Evolutionary conservation across 441 rosid species (phyloP).

Genomic region (Brassica balearica): DNA sequence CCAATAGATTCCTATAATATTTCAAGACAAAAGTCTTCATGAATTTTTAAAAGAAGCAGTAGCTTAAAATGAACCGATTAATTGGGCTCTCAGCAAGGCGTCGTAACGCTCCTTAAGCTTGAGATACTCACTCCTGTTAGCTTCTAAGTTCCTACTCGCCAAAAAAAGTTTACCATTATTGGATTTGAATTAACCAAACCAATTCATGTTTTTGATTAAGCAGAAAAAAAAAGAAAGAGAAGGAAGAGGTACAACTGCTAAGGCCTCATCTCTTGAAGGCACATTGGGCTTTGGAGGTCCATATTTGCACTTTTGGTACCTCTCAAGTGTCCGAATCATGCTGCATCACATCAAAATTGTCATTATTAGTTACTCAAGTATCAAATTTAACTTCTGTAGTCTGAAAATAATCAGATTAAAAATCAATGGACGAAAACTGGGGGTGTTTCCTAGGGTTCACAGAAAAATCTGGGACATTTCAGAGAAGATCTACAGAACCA

Average conservation of each 20-base stretch:
- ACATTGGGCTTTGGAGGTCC: conserved; percentile 88
- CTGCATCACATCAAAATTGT: conserved; percentile 38
- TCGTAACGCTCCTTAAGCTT: conserved; percentile 95
- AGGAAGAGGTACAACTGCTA: conserved; percentile 57
- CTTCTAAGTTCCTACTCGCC: conserved; percentile 73
- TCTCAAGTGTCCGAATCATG: conserved; percentile 89
- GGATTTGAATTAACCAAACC: neutral
- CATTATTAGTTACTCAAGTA: neutral
- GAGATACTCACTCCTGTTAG: conserved; percentile 97
- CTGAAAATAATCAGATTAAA: neutral
- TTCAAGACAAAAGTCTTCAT: conserved; percentile 12
- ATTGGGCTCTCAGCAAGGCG: conserved; percentile 79
- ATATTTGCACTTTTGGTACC: conserved; percentile 97
- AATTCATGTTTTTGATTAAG: neutral
- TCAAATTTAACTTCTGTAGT: neutral
- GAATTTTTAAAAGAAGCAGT: neutral
- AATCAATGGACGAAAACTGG: neutral
- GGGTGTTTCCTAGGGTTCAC: conserved; percentile 16
- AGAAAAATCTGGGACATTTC: neutral
- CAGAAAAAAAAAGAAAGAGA: neutral
- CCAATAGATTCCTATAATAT: conserved; percentile 73
- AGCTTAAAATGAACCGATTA: neutral
- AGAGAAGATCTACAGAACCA: conserved; percentile 24
- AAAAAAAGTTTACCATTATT: neutral
- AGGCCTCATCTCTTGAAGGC: conserved; percentile 78